phyloP scores from a whole-genome alignment of 139 green algal genomes.

The Chlorella sp. region DNA sequence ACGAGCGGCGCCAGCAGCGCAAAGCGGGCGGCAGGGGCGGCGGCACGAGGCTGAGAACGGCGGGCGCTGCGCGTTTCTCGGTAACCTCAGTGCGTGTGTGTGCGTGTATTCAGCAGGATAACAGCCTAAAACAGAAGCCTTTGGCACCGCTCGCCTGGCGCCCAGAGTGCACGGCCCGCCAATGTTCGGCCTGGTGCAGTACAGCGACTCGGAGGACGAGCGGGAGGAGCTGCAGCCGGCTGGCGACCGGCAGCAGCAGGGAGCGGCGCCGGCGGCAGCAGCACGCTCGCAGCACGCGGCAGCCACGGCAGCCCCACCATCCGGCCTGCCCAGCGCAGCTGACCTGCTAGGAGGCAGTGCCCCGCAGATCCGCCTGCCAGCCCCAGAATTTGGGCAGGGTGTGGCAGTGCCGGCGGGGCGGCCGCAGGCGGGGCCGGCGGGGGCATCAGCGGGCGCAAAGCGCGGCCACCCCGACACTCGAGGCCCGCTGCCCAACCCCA shows the following conservation, averaged over 20 bases:
- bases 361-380: background rate
- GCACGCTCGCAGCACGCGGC: background rate
- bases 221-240: background rate
- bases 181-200: slow-evolving; percentile 21
- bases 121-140: no score
- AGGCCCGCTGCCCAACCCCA: slow-evolving; percentile 23
- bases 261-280: background rate
- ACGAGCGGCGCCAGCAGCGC: no score
- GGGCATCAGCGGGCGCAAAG: background rate
- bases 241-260: background rate
- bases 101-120: no score
- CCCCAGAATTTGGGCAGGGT: background rate
- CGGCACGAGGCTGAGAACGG: no score
- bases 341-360: background rate
- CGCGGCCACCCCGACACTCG: slow-evolving; percentile 12
- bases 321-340: slow-evolving; percentile 2
- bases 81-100: no score
- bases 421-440: no score
- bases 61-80: no score
- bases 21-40: no score
- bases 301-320: no score
- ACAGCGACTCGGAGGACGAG: slow-evolving; percentile 21
- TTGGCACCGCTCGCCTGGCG: no score
- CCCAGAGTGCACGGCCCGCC: background rate
- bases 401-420: background rate